A percentile compares a stretch with the other conserved stretches of the same genome.
Evolutionary conservation across 2,329 filamentous ascomycete genomes (phyloP).

Genomic region (Dothideomycetidae sp.): DNA sequence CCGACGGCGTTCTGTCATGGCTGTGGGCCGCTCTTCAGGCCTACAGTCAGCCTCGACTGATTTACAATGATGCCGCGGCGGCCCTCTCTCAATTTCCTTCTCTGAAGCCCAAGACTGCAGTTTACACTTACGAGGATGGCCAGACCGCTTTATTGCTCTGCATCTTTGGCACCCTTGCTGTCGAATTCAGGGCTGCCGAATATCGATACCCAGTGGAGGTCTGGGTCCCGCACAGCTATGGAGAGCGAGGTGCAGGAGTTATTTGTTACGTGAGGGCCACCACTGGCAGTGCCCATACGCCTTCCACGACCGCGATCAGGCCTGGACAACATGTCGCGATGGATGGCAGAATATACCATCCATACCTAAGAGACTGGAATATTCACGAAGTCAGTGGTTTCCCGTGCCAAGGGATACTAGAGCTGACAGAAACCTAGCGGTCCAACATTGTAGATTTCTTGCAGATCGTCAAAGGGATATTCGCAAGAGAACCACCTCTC

Average conservation of each 20-base stretch:
- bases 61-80: conserved; percentile 82
- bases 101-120: conserved; percentile 75
- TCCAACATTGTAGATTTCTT: conserved; percentile 74
- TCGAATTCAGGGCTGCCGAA: conserved; percentile 71
- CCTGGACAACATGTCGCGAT: conserved; percentile 90
- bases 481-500: conserved; percentile 88
- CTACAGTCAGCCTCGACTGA: conserved; percentile 83
- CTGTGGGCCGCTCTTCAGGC: conserved; percentile 87
- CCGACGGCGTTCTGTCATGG: conserved; percentile 87
- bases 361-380: conserved; percentile 84
- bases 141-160: conserved; percentile 73
- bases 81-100: conserved; percentile 66
- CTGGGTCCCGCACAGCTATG: conserved; percentile 84
- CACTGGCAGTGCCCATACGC: conserved; percentile 35
- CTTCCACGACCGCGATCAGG: conserved; percentile 56
- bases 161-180: conserved; percentile 78
- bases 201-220: conserved; percentile 86
- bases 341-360: conserved; percentile 88
- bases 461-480: conserved; percentile 68
- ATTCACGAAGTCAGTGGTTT: conserved; percentile 21
- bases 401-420: too few relatives aligned
- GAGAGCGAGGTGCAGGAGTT: conserved; percentile 58
- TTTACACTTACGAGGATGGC: conserved; percentile 90
- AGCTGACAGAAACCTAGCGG: conserved; percentile 77
- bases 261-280: conserved; percentile 81